phyloP scores from a whole-genome alignment of 2,329 filamentous ascomycete species.

The Nothophoma quercina region DNA sequence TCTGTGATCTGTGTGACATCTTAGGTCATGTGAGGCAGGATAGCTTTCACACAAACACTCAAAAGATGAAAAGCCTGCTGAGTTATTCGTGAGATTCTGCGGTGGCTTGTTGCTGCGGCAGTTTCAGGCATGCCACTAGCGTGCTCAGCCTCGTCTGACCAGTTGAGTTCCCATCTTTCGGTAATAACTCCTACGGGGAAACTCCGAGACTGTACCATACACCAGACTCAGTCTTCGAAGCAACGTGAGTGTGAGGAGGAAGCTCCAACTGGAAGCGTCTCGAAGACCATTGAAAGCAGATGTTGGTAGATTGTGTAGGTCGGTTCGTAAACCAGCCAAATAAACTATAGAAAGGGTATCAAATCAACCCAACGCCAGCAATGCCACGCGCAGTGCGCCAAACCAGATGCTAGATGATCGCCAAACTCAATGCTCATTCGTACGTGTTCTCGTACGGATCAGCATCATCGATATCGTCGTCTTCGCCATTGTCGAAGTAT shows the following conservation, averaged over 20 bases:
- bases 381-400: conserved; percentile 18
- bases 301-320: not conserved
- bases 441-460: conserved; percentile 48
- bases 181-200: too few species aligned
- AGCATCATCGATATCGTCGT: conserved; percentile 54
- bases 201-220: too few species aligned
- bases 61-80: not conserved
- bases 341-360: conserved; percentile 27
- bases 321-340: not conserved
- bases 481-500: conserved; percentile 61
- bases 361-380: conserved; percentile 19
- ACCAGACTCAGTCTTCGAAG: too few species aligned
- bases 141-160: not conserved
- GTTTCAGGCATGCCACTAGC: conserved; percentile 8
- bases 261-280: not conserved
- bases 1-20: conserved; percentile 3
- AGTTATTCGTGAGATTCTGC: not conserved
- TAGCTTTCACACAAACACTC: too few species aligned
- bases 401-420: not conserved
- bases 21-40: not conserved
- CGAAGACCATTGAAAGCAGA: not conserved
- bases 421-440: conserved; percentile 24
- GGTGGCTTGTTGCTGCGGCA: conserved; percentile 6
- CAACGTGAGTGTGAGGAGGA: too few species aligned
- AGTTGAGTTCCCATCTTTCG: not conserved